A percentile compares a stretch with the other conserved stretches of the same genome.
Conservation (phyloP, 345 rosid genomes). For the Citropsis articulata region DNA sequence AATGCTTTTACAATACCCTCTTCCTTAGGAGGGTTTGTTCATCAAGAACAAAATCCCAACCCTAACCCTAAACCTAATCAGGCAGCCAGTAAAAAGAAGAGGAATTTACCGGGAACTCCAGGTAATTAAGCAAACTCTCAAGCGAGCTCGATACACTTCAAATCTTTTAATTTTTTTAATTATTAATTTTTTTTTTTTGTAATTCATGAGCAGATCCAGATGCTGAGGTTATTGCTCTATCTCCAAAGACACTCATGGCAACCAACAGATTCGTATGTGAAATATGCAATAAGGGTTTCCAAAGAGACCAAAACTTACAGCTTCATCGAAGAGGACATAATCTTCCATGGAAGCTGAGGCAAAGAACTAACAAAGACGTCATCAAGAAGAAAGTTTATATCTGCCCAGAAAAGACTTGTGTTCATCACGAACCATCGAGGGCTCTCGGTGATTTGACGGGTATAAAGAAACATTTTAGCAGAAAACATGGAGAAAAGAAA, state of each 20-base stretch:
- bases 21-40: slow-evolving; percentile 45
- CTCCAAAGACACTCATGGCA: slow-evolving; percentile 90
- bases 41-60: slow-evolving; percentile 52
- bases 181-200: neutral
- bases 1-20: slow-evolving; percentile 54
- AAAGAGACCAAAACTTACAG: slow-evolving; percentile 93
- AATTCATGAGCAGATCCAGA: slow-evolving; percentile 66
- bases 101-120: slow-evolving; percentile 96
- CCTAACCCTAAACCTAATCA: slow-evolving; percentile 57
- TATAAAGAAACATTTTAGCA: slow-evolving; percentile 87
- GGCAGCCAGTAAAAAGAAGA: slow-evolving; percentile 56
- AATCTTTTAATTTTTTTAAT: too few species aligned
- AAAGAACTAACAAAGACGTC: slow-evolving; percentile 66
- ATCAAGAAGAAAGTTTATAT: slow-evolving; percentile 73
- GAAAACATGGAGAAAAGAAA: slow-evolving; percentile 96
- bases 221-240: slow-evolving; percentile 93
- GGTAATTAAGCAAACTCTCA: slow-evolving; percentile 32
- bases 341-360: slow-evolving; percentile 92
- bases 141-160: neutral
- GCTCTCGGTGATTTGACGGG: slow-evolving; percentile 98
- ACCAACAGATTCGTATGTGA: slow-evolving; percentile 89
- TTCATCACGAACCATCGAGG: slow-evolving; percentile 79
- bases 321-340: slow-evolving; percentile 96
- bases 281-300: slow-evolving; percentile 96
- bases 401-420: slow-evolving; percentile 90